A percentile compares a stretch with the other conserved stretches of the same genome.
Evolutionary conservation across 192 early-diverging fungal genomes (phyloP).

Genomic region (Hyaloraphidium curvatum): DNA sequence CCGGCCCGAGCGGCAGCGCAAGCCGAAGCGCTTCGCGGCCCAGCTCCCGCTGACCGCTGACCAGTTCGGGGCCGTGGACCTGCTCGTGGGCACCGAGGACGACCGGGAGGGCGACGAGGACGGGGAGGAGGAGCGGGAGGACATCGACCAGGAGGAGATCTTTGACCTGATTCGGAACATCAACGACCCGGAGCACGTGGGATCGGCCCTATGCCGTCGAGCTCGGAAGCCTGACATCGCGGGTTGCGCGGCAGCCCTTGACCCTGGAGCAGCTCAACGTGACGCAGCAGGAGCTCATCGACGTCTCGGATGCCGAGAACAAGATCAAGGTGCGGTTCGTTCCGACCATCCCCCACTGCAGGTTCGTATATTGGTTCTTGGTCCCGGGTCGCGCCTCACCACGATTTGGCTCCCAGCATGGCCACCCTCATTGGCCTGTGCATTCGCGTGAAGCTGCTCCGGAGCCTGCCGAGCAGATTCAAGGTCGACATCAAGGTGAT

Average conservation of each 20-base stretch:
- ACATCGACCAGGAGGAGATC: slow-evolving; percentile 75
- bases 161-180: slow-evolving; percentile 91
- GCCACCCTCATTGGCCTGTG: slow-evolving; percentile 94
- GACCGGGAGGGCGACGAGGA: slow-evolving; percentile 32
- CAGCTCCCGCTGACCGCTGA: too few relatives aligned
- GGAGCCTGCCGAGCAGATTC: slow-evolving; percentile 72
- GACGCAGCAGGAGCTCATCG: slow-evolving; percentile 65
- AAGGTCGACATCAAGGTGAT: slow-evolving; percentile 29
- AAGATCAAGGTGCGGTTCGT: slow-evolving; percentile 70
- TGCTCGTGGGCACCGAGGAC: too few relatives aligned
- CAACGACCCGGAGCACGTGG: slow-evolving; percentile 83
- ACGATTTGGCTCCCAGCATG: too few relatives aligned
- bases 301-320: slow-evolving; percentile 47
- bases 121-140: slow-evolving; percentile 46
- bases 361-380: too few relatives aligned
- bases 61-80: too few relatives aligned
- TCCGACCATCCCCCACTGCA: slow-evolving; percentile 96
- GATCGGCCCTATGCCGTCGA: background rate
- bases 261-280: slow-evolving; percentile 96
- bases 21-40: too few relatives aligned
- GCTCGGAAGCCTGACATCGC: slow-evolving; percentile 19
- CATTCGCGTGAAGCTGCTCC: slow-evolving; percentile 78
- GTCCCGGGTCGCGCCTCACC: too few relatives aligned
- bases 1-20: too few relatives aligned
- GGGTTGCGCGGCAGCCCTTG: slow-evolving; percentile 22